phyloP scores from a whole-genome alignment of 208 protist species.

The Acanthamoeba triangularis region DNA sequence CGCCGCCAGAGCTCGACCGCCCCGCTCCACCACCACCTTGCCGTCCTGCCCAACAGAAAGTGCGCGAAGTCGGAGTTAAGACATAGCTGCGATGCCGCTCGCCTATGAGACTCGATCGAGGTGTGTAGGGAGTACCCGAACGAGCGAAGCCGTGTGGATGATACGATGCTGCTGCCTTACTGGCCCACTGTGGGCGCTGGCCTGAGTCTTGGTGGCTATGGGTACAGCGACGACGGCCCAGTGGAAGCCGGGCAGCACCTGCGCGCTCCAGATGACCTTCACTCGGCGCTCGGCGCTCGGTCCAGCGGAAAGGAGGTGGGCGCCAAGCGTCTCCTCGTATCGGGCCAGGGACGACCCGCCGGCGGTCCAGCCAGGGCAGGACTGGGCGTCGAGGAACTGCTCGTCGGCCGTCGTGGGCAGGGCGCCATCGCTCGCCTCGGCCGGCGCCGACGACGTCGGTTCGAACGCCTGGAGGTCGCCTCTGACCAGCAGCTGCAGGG shows the following conservation, averaged over 20 bases:
- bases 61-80: neutral
- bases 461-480: conserved; percentile 25
- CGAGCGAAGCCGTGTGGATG: neutral
- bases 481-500: conserved; percentile 15
- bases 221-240: conserved; percentile 29
- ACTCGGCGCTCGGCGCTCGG: neutral
- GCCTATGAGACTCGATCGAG: neutral
- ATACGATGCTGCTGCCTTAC: neutral
- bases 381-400: neutral
- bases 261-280: neutral
- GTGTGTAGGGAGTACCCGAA: neutral
- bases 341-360: neutral
- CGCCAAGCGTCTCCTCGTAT: neutral
- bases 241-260: neutral
- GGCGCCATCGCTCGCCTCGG: neutral
- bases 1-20: neutral
- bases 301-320: neutral
- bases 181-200: neutral
- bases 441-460: neutral
- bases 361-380: neutral
- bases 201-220: no score
- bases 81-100: neutral
- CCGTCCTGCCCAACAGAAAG: neutral
- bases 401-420: neutral
- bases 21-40: neutral